Evolutionary conservation across 108 stramenopile species (phyloP).

Genomic region (Nannochloropsis gaditana): DNA sequence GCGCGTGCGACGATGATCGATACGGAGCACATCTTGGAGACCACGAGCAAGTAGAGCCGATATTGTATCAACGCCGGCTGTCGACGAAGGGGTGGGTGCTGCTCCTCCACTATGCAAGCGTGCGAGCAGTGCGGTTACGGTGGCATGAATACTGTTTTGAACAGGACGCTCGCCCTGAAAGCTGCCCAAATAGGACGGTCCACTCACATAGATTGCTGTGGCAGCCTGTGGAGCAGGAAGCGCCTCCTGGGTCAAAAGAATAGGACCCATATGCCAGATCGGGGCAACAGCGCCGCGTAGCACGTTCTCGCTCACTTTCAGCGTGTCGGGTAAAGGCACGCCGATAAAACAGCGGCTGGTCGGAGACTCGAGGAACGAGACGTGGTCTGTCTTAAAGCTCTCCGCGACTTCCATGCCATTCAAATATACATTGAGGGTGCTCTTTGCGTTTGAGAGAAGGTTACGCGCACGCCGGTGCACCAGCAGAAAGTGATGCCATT

Average conservation of each 20-base stretch:
- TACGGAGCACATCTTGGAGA: background rate
- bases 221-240: slow-evolving; percentile 10
- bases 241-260: background rate
- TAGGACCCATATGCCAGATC: background rate
- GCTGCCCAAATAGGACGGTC: background rate
- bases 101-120: background rate
- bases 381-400: slow-evolving; percentile 16
- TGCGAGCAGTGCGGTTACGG: background rate
- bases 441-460: slow-evolving; percentile 16
- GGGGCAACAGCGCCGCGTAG: slow-evolving; percentile 15
- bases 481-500: slow-evolving; percentile 4
- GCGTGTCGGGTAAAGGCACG: background rate
- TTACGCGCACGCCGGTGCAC: background rate
- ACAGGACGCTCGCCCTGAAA: slow-evolving; percentile 11
- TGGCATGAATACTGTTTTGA: background rate
- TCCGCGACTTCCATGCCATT: slow-evolving; percentile 12
- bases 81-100: background rate
- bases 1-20: background rate
- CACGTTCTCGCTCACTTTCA: background rate
- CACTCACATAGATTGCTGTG: background rate
- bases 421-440: background rate
- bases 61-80: background rate
- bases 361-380: slow-evolving; percentile 17
- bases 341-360: slow-evolving; percentile 5
- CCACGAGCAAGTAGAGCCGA: background rate